Percentiles rank a stretch among this genome's conserved stretches.
Evolutionary conservation across 306 rosid genomes (phyloP).

Genomic region (Glycine tomentella): DNA sequence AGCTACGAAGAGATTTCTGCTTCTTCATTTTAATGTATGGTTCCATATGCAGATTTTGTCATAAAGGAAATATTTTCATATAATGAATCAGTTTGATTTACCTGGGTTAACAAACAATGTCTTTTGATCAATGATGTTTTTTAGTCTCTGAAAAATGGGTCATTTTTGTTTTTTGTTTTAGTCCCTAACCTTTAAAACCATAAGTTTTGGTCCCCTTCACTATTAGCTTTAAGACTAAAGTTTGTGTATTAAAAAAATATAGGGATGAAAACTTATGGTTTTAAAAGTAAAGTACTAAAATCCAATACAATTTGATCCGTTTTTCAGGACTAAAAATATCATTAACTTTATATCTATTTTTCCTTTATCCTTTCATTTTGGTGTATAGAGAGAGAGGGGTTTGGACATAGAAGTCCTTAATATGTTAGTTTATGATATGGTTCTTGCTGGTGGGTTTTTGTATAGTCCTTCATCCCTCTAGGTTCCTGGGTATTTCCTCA

Average conservation of each 20-base stretch:
- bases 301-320: not conserved
- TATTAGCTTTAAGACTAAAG: no score
- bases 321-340: not conserved
- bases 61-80: conserved; percentile 21
- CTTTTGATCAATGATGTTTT: not conserved
- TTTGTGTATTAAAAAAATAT: no score
- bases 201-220: not conserved
- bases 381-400: conserved; percentile 54
- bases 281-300: not conserved
- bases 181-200: not conserved
- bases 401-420: conserved; percentile 49
- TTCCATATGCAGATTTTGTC: conserved; percentile 21
- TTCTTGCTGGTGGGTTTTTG: conserved; percentile 54
- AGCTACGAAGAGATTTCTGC: conserved; percentile 48
- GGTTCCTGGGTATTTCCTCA: conserved; percentile 49
- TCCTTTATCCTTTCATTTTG: conserved; percentile 37
- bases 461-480: conserved; percentile 59
- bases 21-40: conserved; percentile 53
- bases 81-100: conserved; percentile 39
- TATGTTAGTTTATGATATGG: conserved; percentile 48
- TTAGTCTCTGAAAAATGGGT: not conserved
- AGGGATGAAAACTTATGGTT: not conserved
- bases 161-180: not conserved
- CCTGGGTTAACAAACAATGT: conserved; percentile 43
- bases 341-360: not conserved